Evolutionary conservation across 306 rosid species (phyloP), one percentile per base, ranked within the genome.

Genomic region (Medicago lupulina): DNA sequence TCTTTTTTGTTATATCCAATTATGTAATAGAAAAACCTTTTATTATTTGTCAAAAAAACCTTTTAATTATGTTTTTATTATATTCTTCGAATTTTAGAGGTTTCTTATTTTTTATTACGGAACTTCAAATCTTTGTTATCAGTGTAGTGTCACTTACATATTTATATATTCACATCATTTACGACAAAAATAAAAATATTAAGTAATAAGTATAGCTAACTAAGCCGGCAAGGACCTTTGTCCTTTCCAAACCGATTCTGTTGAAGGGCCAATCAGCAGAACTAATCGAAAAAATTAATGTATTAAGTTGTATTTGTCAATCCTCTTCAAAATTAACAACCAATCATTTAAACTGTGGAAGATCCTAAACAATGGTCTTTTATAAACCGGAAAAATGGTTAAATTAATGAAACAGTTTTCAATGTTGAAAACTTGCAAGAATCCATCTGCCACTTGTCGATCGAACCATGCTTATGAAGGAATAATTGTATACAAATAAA

Each of bases 391-490:
- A 18, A 55, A 61, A 28, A 14, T 31, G 18, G 40, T 28, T 59
- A 28, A 60, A 61, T 31, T 28, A 28, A 31, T 28, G 40, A 34
- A 61, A 61, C 67, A 61, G 18, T 31, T 61, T 61, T 13, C 41
- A 7, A 61, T 14, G 12, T 39, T 65, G 36, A 43, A 43, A 66
- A 66, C 53, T 41, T 39, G 16, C 50, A 31, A 7, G 67, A 31
- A 31, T 31, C 63, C 21, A 61, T 65, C 38, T 66, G 51, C 71
- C 71, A 66, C 71, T 6, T 66, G 71, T 66, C 53, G 15, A 51
- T 9, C 11, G 17, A n/a, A 18, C 17, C 41, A 21, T 18, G 18
- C 14, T 64, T 17, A 8, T 19, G 34, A 41, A 40, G 34, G 34
- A 23, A 25, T 5, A 11, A 10, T 21, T 21, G 8, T 58, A 3